Evolutionary conservation across 768 basidiomycete species (phyloP).

Genomic region (Paxillus involutus): DNA sequence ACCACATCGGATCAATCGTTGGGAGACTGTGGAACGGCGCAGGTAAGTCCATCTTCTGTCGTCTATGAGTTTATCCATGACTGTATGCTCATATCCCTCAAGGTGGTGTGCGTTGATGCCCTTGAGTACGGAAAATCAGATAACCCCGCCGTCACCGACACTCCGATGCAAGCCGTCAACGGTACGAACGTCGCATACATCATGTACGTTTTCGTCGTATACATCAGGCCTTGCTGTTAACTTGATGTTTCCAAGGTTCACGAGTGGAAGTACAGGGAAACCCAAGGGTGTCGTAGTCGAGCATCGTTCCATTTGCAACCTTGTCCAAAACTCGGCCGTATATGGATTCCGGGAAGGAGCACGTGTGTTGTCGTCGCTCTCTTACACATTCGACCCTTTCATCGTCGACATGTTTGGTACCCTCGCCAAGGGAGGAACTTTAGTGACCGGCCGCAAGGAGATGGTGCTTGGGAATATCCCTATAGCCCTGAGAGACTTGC

Average conservation of each 20-base stretch:
- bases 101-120: conserved; percentile 10
- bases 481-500: conserved; percentile 6
- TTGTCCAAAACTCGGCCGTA: conserved; percentile 9
- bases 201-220: conserved; percentile 6
- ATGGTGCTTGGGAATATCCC: conserved; percentile 15
- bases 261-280: conserved; percentile 19
- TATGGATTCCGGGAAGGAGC: conserved; percentile 10
- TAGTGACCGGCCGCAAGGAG: conserved; percentile 11
- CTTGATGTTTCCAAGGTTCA: conserved; percentile 7
- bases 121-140: neutral
- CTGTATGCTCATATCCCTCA: neutral
- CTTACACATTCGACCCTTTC: conserved; percentile 18
- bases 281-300: conserved; percentile 22
- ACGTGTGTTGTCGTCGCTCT: conserved; percentile 7
- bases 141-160: neutral
- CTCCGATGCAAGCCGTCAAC: neutral
- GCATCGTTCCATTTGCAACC: conserved; percentile 12
- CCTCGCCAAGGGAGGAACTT: conserved; percentile 15
- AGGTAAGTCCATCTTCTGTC: neutral
- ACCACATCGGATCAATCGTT: conserved; percentile 6
- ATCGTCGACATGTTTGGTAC: conserved; percentile 20
- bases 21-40: neutral
- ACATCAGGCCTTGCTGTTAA: neutral
- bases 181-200: conserved; percentile 13
- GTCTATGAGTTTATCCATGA: neutral